These are phyloP conservation scores for Myxozyma vanderwaltii DNA, from an alignment of 805 yeast species.

Conservation along the genomic window DNA sequence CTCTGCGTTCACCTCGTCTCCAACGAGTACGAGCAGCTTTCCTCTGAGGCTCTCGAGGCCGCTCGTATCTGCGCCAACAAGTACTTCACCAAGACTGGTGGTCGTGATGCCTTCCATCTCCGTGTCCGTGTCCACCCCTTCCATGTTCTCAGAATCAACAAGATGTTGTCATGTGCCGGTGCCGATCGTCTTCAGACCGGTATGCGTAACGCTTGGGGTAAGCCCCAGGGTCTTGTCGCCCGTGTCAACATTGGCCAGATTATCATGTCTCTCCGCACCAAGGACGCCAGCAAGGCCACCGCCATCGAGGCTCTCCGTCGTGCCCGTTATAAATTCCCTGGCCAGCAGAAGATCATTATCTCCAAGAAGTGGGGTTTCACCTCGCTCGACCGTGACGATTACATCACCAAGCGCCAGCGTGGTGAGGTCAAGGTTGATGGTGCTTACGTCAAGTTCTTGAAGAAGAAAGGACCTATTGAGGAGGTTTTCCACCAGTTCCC, in stretches of 20 bases:
- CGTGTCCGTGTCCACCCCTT: conserved; percentile 99
- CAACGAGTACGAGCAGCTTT: conserved; percentile 98
- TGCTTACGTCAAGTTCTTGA: conserved; percentile 98
- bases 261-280: conserved; percentile 96
- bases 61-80: conserved; percentile 99
- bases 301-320: conserved; percentile 99
- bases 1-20: conserved; percentile 99
- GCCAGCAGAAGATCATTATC: conserved; percentile 98
- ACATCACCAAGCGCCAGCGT: conserved; percentile 88
- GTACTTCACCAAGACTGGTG: conserved; percentile 95
- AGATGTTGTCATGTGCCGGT: conserved; percentile 99
- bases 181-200: conserved; percentile 99
- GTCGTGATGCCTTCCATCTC: conserved; percentile 99
- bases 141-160: conserved; percentile 99
- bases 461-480: conserved; percentile 94
- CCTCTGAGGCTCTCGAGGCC: conserved; percentile 99
- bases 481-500: conserved; percentile 43
- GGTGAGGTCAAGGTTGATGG: conserved; percentile 99
- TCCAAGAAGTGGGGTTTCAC: conserved; percentile 99
- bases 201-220: conserved; percentile 99
- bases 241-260: conserved; percentile 99
- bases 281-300: conserved; percentile 95
- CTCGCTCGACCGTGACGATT: conserved; percentile 95
- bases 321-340: conserved; percentile 99
- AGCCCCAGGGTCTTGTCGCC: conserved; percentile 99